These are phyloP conservation scores for Chalciporus piperatoides DNA, from an alignment of 1,284 basidiomycete species.

Conservation along the genomic window DNA sequence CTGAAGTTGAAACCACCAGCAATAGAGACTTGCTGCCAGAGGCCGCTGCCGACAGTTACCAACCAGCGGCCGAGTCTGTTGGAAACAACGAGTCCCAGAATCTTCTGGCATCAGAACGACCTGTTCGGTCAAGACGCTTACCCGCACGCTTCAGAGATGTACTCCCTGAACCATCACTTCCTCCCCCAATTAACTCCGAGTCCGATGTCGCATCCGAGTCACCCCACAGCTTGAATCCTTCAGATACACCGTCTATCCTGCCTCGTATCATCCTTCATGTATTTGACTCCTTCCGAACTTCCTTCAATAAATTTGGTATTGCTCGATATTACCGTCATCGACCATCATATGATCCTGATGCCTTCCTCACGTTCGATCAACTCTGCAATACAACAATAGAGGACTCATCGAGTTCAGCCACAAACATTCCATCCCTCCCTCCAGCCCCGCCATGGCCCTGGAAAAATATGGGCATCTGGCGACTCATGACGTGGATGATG, in stretches of 20 bases:
- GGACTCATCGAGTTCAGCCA: not conserved
- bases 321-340: not conserved
- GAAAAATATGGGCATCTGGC: constrained; percentile 20
- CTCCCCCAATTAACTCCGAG: too few relatives aligned
- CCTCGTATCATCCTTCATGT: not conserved
- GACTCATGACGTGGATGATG: constrained; percentile 23
- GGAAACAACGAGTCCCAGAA: not conserved
- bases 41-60: too few relatives aligned
- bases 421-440: not conserved
- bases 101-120: not conserved
- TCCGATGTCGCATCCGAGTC: too few relatives aligned
- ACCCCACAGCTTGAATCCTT: too few relatives aligned
- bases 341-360: not conserved
- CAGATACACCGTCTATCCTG: too few relatives aligned
- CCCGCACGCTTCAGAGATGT: not conserved
- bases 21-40: too few relatives aligned
- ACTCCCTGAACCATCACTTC: not conserved
- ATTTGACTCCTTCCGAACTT: not conserved
- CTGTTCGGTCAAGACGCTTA: not conserved
- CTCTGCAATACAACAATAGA: not conserved
- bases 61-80: not conserved
- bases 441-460: constrained; percentile 17
- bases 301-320: too few relatives aligned
- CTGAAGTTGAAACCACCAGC: too few relatives aligned
- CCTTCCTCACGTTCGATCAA: not conserved